These are phyloP conservation scores for Alternaria novae-zelandiae DNA, from an alignment of 2,329 filamentous ascomycete genomes.

Conservation along the genomic window DNA sequence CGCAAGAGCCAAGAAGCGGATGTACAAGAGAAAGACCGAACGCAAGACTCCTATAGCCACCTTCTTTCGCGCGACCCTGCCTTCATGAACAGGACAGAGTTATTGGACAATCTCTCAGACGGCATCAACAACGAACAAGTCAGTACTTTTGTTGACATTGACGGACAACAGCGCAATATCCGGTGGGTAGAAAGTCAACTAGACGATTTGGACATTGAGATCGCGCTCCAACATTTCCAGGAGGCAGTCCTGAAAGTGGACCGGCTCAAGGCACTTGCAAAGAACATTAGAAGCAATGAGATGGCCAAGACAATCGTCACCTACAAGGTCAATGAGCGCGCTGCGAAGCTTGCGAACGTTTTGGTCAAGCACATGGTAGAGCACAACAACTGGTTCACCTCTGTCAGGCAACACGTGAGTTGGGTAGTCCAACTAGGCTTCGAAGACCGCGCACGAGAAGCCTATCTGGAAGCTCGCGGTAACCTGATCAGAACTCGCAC, in stretches of 20 bases:
- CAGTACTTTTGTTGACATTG: conserved; percentile 87
- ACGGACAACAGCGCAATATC: conserved; percentile 94
- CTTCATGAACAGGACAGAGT: conserved; percentile 77
- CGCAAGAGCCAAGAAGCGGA: conserved; percentile 85
- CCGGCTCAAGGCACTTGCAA: conserved; percentile 79
- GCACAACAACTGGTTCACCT: conserved; percentile 75
- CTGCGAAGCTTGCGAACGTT: conserved; percentile 75
- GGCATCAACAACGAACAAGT: conserved; percentile 72
- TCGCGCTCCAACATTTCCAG: conserved; percentile 89
- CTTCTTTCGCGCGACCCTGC: conserved; percentile 80
- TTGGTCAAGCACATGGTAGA: conserved; percentile 79
- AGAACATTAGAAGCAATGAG: conserved; percentile 80
- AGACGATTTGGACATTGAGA: conserved; percentile 94
- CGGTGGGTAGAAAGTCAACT: conserved; percentile 95
- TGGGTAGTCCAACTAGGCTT: conserved; percentile 89
- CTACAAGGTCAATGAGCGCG: conserved; percentile 87
- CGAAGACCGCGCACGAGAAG: conserved; percentile 86
- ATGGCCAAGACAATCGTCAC: conserved; percentile 92
- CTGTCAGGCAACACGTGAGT: conserved; percentile 79
- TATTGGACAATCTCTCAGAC: conserved; percentile 75
- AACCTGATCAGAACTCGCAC: conserved; percentile 81
- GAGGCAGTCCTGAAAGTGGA: conserved; percentile 83
- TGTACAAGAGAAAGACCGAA: conserved; percentile 83
- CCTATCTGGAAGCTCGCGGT: conserved; percentile 81
- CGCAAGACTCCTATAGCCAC: conserved; percentile 84